phyloP scores from a whole-genome alignment of 1,139 yeast species.

The Lodderomyces parapsilosis region DNA sequence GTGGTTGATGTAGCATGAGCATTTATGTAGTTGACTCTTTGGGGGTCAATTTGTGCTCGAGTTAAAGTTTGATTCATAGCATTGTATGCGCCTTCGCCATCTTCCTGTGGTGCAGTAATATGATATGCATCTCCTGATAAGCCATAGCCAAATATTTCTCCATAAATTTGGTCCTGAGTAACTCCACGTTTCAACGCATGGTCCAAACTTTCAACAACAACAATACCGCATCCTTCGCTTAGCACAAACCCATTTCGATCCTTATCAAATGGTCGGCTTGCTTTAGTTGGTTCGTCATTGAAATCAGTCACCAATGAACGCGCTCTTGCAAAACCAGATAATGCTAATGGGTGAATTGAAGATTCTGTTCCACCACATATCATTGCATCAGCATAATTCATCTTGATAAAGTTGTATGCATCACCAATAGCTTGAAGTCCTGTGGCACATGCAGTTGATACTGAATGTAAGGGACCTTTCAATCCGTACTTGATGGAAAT shows the following conservation, averaged over 20 bases:
- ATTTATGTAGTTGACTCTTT: slow-evolving; percentile 70
- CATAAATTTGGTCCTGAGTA: slow-evolving; percentile 60
- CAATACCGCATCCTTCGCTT: slow-evolving; percentile 88
- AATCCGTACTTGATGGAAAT: slow-evolving; percentile 75
- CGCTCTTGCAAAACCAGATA: slow-evolving; percentile 92
- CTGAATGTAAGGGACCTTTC: slow-evolving; percentile 85
- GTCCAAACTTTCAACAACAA: slow-evolving; percentile 72
- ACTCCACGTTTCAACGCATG: slow-evolving; percentile 68
- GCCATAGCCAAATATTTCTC: slow-evolving; percentile 85
- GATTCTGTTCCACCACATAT: slow-evolving; percentile 94
- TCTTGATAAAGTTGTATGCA: slow-evolving; percentile 74
- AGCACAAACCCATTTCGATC: slow-evolving; percentile 84
- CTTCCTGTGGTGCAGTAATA: slow-evolving; percentile 84
- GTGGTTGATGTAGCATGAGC: slow-evolving; percentile 97
- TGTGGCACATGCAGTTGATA: slow-evolving; percentile 95
- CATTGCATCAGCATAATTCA: slow-evolving; percentile 83
- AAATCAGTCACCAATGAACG: slow-evolving; percentile 69
- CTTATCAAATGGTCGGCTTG: slow-evolving; percentile 87
- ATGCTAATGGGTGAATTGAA: slow-evolving; percentile 78
- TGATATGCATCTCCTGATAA: slow-evolving; percentile 90
- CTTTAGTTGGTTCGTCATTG: slow-evolving; percentile 59
- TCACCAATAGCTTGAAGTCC: slow-evolving; percentile 95
- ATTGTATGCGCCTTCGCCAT: slow-evolving; percentile 81
- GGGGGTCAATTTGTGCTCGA: slow-evolving; percentile 42
- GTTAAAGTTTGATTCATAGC: slow-evolving; percentile 79